These are phyloP conservation scores for Diplodia sapinea DNA, from an alignment of 2,329 filamentous ascomycete genomes.

Conservation along the genomic window DNA sequence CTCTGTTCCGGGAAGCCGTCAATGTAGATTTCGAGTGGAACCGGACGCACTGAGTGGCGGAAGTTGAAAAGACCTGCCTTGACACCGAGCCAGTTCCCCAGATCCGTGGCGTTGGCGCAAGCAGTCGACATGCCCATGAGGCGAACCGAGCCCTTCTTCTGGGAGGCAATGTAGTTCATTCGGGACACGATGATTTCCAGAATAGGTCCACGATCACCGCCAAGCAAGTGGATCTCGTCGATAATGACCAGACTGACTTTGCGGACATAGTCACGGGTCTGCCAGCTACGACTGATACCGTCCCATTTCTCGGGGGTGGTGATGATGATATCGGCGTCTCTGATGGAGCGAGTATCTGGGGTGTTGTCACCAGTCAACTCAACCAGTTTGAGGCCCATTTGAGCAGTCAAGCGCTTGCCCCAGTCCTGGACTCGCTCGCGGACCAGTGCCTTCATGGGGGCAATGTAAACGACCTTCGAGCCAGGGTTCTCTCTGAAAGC, in stretches of 20 bases:
- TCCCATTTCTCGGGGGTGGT: slow-evolving; percentile 99
- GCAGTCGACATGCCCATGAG: slow-evolving; percentile 99
- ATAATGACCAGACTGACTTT: slow-evolving; percentile 97
- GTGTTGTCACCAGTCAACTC: slow-evolving; percentile 98
- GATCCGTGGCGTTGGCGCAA: slow-evolving; percentile 91
- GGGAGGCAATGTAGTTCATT: slow-evolving; percentile 99
- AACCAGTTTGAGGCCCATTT: slow-evolving; percentile 87
- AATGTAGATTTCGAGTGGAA: slow-evolving; percentile 94
- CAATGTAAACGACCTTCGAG: slow-evolving; percentile 98
- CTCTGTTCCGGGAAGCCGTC: slow-evolving; percentile 95
- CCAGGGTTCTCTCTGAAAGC: slow-evolving; percentile 92
- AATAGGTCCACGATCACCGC: slow-evolving; percentile 94
- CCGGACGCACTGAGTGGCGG: slow-evolving; percentile 92
- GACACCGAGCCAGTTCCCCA: slow-evolving; percentile 96
- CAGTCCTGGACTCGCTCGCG: slow-evolving; percentile 96
- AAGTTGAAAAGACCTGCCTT: slow-evolving; percentile 97
- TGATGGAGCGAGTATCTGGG: slow-evolving; percentile 92
- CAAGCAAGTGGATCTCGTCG: slow-evolving; percentile 97
- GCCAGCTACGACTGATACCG: slow-evolving; percentile 98
- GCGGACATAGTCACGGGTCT: slow-evolving; percentile 93
- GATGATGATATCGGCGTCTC: slow-evolving; percentile 95
- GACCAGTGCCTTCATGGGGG: slow-evolving; percentile 98
- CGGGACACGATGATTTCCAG: slow-evolving; percentile 90
- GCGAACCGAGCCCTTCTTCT: slow-evolving; percentile 86
- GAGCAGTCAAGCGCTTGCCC: slow-evolving; percentile 78